Evolutionary conservation across 2,329 filamentous ascomycete species (phyloP), one percentile per base, ranked within the genome.

Genomic region (Helicocarpus griseus): DNA sequence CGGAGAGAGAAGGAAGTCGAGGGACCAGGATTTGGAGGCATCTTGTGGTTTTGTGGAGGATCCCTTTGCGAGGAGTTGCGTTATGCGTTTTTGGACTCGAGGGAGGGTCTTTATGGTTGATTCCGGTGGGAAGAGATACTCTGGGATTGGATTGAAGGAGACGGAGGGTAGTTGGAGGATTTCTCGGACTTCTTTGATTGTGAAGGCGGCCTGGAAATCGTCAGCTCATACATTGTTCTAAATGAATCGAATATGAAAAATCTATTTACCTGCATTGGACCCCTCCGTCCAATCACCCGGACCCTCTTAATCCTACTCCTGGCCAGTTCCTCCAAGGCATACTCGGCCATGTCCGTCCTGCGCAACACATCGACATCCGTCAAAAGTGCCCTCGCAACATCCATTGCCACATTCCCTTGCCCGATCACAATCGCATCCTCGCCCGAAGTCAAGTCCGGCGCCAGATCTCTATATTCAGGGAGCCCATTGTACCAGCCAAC

Each of bases 401-500:
- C 93, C 45, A 98, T 74, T 0, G 93, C 93, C 7, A 98, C 93
- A 69, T 98, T 98, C 14, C 93, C 93, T 63, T 98, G 91, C 1
- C 93, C 93, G 57, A 98, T 83, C 45, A 98, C 78, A 29, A 96
- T 81, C 1, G 88, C 93, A 55, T 90, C 84, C 48, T 95, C 88
- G 0, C 86, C 86, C 8, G 76, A 74, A 0, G 81, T 79, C 24
- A 97, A 76, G 62, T 89, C 80, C 0, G 89, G 87, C n/a, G 78
- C 73, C 6, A 95, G 72, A 59, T 78, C 69, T 19, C 85, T 79
- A 63, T 87, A 87, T 60, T 94, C 87, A 0, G 93, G 93, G 2
- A 95, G 77, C 2, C 93, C 93, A 67, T 98, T 98, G 69, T 98
- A 98, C 93, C 93, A 98, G 17, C 90, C 93, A 1, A 98, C 93